These are phyloP conservation scores for Pyricularia grisea DNA, from an alignment of 2,329 filamentous ascomycete genomes.

Conservation along the genomic window DNA sequence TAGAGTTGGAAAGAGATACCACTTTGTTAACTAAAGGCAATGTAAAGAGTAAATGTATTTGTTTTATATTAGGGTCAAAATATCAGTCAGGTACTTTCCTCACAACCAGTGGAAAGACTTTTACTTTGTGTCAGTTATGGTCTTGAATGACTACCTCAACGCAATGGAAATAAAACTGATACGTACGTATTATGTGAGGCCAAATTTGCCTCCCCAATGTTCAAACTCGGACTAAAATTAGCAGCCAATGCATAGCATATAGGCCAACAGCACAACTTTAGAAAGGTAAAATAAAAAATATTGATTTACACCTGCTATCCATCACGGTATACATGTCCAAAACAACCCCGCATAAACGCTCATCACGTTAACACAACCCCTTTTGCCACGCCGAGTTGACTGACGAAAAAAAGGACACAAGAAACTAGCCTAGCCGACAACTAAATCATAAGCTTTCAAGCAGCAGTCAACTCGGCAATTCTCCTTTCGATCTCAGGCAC, in stretches of 20 bases:
- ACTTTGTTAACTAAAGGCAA: neutral
- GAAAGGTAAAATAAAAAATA: neutral
- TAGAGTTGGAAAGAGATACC: neutral
- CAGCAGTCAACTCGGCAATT: conserved; percentile 64
- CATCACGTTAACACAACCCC: neutral
- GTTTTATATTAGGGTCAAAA: no score
- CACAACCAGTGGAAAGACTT: no score
- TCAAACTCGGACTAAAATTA: no score
- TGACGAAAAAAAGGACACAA: neutral
- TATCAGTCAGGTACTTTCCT: no score
- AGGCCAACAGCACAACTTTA: no score
- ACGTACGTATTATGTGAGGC: no score
- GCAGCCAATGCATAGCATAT: no score
- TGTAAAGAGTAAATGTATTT: neutral
- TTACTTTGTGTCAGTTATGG: no score
- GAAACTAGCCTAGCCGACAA: neutral
- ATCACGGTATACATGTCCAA: neutral
- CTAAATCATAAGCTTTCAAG: conserved; percentile 9
- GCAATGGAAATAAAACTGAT: no score
- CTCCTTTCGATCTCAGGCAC: conserved; percentile 83
- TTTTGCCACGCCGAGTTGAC: neutral
- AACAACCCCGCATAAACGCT: neutral
- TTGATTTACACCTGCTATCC: neutral
- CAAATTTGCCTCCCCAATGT: no score
- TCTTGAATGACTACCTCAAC: no score